Evolutionary conservation across 2,329 filamentous ascomycete species (phyloP), one percentile per base, ranked within the genome.

Genomic region (Xylariaceae sp.): DNA sequence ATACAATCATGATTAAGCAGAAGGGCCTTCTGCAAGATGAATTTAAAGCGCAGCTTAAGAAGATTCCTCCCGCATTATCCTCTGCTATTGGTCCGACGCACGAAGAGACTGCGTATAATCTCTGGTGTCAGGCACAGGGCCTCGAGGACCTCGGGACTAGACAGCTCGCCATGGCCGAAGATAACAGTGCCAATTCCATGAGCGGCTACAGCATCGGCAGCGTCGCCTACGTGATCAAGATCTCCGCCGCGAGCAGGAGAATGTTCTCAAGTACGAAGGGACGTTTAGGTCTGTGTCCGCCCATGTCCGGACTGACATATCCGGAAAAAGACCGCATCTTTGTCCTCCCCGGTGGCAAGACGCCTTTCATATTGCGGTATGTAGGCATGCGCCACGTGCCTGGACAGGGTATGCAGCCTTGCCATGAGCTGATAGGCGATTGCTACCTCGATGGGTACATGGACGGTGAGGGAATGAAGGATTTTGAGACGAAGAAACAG

Each of bases 361-460:
- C 47, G 16, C 54, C 48, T 5, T 53, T 57, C 16, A 28, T 57
- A 17, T 21, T 57, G 4, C 48, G 48, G 17, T 43, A 41, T 37
- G 54, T 52, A 8, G 54, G 54, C 28, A 47, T 52, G 48, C 41
- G 54, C 3, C 40, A 57, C 16, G n/a, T 57, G 4, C 48, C 54
- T 3, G 48, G 48, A 26, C 21, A 53, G 6, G 54, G 54, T 1
- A 52, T 57, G 54, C 48, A 47, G 28, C 43, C 29, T 5, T 57
- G 48, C 23, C 48, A 57, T 36, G 33, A 57, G 41, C 21, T 57
- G 21, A 14, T 57, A 11, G 54, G 54, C 5, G 47, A 51, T 26
- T 57, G 48, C 36, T 57, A 57, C 16, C 34, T 57, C 7, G 40
- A 57, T 36, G 37, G 21, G 17, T 40, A 26, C 33, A 57, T 57